Conservation (phyloP, 2,329 filamentous ascomycete genomes). For the Colletotrichum shisoi region DNA sequence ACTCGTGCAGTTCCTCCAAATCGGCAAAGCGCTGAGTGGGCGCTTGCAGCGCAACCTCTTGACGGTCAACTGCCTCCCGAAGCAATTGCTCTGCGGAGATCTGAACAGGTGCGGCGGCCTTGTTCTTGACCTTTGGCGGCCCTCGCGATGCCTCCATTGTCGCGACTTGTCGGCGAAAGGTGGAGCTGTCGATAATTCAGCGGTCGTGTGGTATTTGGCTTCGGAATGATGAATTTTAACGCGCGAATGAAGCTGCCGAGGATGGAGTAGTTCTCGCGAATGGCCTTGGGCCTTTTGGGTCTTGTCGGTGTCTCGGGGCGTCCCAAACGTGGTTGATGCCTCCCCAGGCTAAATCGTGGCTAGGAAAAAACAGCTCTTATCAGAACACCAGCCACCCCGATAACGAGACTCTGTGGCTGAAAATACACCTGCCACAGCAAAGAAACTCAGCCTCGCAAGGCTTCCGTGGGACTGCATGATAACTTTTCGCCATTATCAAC, state of each 20-base stretch:
- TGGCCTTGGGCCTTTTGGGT: background rate
- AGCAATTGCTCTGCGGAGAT: constrained; percentile 97
- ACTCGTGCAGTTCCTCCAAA: constrained; percentile 96
- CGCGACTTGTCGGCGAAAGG: constrained; percentile 37
- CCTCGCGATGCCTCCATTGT: constrained; percentile 90
- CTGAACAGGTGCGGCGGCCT: constrained; percentile 87
- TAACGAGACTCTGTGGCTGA: constrained; percentile 12
- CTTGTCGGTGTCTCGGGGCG: background rate
- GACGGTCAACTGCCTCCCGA: constrained; percentile 94
- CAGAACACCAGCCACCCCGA: constrained; percentile 14
- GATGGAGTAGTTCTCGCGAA: background rate
- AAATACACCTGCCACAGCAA: background rate
- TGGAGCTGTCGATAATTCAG: too few species aligned
- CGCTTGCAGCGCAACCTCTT: constrained; percentile 85
- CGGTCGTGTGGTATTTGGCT: background rate
- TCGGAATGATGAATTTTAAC: background rate
- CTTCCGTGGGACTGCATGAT: constrained; percentile 4
- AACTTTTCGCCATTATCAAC: constrained; percentile 2
- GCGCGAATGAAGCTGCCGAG: too few species aligned
- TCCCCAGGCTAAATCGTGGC: constrained; percentile 15
- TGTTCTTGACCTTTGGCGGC: constrained; percentile 97
- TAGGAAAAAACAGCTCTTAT: constrained; percentile 28
- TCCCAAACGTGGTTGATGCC: background rate
- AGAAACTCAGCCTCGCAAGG: constrained; percentile 24
- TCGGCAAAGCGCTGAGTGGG: constrained; percentile 96